phyloP scores from a whole-genome alignment of 306 rosid species.

The Ormosia semicastrata region DNA sequence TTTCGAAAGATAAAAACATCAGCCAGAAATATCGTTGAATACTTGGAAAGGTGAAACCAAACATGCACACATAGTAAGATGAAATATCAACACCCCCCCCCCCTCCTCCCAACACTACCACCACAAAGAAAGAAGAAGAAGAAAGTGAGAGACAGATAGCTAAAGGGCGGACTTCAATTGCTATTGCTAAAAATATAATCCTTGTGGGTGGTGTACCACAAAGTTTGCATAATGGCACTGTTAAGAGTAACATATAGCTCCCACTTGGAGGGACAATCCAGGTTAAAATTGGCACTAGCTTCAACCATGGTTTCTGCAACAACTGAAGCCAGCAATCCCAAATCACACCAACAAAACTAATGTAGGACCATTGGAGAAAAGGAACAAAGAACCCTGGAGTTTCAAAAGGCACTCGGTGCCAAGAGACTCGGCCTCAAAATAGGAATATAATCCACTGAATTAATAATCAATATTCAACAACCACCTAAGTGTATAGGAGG shows the following conservation, averaged over 20 bases:
- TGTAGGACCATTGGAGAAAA: no score
- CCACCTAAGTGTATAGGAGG: no score
- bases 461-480: no score
- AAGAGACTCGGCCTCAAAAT: no score
- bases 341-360: background rate
- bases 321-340: background rate
- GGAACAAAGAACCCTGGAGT: no score
- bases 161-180: background rate
- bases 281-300: background rate
- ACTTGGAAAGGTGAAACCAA: background rate
- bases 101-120: no score
- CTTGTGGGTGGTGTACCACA: background rate
- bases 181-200: background rate
- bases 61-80: background rate
- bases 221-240: background rate
- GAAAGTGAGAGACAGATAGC: background rate
- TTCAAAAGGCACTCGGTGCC: no score
- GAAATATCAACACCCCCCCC: background rate
- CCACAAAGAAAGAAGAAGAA: background rate
- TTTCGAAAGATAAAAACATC: background rate
- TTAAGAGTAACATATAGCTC: background rate
- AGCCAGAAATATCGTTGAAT: background rate
- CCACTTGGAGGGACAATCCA: background rate
- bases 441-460: no score
- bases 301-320: slow-evolving; percentile 12